Evolutionary conservation across 208 protist species (phyloP).

Genomic region (Crithidia fasciculata): DNA sequence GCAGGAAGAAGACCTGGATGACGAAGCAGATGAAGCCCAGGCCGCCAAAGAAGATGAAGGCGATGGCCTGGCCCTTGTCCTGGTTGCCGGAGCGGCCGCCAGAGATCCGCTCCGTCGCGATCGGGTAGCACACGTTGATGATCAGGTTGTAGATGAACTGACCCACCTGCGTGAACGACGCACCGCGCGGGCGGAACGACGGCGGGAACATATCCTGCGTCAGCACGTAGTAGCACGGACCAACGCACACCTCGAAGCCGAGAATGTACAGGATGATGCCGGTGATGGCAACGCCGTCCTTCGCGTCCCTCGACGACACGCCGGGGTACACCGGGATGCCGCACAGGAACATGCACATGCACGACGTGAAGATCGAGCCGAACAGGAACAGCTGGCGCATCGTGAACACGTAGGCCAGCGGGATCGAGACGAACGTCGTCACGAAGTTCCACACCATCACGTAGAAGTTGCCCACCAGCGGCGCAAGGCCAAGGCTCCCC

Average conservation of each 20-base stretch:
- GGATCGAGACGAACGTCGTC: slow-evolving; percentile 76
- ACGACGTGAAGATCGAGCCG: slow-evolving; percentile 60
- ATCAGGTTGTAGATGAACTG: slow-evolving; percentile 91
- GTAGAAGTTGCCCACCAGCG: slow-evolving; percentile 79
- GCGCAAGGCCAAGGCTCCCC: slow-evolving; percentile 58
- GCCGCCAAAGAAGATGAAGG: slow-evolving; percentile 88
- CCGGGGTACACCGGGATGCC: slow-evolving; percentile 83
- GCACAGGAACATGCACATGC: slow-evolving; percentile 79
- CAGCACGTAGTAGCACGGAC: slow-evolving; percentile 84
- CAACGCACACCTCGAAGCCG: slow-evolving; percentile 76
- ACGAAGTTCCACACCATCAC: slow-evolving; percentile 91
- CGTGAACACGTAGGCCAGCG: slow-evolving; percentile 65
- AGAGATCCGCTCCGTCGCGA: slow-evolving; percentile 77
- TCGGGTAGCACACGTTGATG: slow-evolving; percentile 90
- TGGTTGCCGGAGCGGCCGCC: slow-evolving; percentile 80
- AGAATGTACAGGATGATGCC: slow-evolving; percentile 85
- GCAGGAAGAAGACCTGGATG: slow-evolving; percentile 77
- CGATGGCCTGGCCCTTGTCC: slow-evolving; percentile 88
- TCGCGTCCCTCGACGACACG: slow-evolving; percentile 45
- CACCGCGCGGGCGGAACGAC: slow-evolving; percentile 75
- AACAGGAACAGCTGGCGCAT: slow-evolving; percentile 80
- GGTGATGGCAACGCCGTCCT: slow-evolving; percentile 75
- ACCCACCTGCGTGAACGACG: slow-evolving; percentile 64
- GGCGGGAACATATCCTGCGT: slow-evolving; percentile 84
- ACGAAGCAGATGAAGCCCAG: slow-evolving; percentile 75